Evolutionary conservation across 176 grass and related monocot genomes (phyloP).

Genomic region (Canna indica): DNA sequence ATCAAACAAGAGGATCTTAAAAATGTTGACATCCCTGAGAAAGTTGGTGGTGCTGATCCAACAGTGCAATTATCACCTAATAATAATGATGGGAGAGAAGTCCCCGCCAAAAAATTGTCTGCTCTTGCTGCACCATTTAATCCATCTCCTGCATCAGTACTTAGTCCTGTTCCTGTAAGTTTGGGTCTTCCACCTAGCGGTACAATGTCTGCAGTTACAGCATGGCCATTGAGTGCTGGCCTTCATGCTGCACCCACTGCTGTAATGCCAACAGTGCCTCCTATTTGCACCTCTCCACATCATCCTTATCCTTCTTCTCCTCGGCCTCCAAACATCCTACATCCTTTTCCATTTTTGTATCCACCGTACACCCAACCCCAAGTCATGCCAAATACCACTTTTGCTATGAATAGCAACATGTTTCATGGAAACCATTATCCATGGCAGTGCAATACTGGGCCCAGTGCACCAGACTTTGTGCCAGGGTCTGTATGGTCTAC

Average conservation of each 20-base stretch:
- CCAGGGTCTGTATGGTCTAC: slow-evolving; percentile 59
- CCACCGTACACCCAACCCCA: slow-evolving; percentile 76
- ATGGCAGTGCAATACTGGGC: slow-evolving; percentile 72
- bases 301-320: slow-evolving; percentile 63
- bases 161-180: slow-evolving; percentile 54
- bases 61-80: slow-evolving; percentile 39
- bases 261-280: slow-evolving; percentile 67
- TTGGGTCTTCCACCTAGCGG: slow-evolving; percentile 54
- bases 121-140: slow-evolving; percentile 87
- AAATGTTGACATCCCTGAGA: slow-evolving; percentile 17
- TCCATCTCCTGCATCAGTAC: slow-evolving; percentile 56
- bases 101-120: slow-evolving; percentile 79
- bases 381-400: slow-evolving; percentile 55
- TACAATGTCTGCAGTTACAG: slow-evolving; percentile 44
- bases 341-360: slow-evolving; percentile 75
- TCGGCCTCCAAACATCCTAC: slow-evolving; percentile 64
- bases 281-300: slow-evolving; percentile 76
- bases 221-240: slow-evolving; percentile 75
- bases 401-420: slow-evolving; percentile 68
- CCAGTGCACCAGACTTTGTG: slow-evolving; percentile 53
- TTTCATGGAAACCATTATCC: slow-evolving; percentile 67
- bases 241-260: slow-evolving; percentile 56
- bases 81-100: slow-evolving; percentile 64
- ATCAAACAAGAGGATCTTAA: slow-evolving; percentile 22
- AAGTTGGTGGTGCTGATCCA: slow-evolving; percentile 42